phyloP scores from a whole-genome alignment of 2,329 filamentous ascomycete species.

The Arthrobotrys pseudoclavata region DNA sequence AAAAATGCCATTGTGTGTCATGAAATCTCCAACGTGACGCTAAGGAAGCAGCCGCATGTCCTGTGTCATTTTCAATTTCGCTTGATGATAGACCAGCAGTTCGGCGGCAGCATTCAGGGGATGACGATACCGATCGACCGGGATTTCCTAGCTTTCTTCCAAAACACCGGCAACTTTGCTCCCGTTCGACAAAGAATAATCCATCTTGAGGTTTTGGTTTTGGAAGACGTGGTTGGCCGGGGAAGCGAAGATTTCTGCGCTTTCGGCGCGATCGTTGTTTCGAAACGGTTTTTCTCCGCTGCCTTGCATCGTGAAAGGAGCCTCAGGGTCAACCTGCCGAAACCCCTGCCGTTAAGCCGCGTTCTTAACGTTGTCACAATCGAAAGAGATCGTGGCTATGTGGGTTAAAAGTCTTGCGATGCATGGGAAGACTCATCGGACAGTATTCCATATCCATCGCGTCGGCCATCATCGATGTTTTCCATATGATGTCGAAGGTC shows the following conservation, averaged over 20 bases:
- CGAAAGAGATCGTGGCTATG: too few relatives aligned
- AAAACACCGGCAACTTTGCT: conserved; percentile 55
- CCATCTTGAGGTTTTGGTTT: background rate
- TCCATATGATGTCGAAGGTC: too few relatives aligned
- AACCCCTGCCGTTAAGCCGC: conserved; percentile 4
- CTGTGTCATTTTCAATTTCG: conserved; percentile 45
- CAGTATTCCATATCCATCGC: too few relatives aligned
- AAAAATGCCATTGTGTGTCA: conserved; percentile 42
- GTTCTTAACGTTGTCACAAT: background rate
- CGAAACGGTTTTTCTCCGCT: conserved; percentile 2
- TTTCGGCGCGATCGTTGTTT: conserved; percentile 15
- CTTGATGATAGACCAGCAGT: background rate
- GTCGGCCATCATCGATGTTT: too few relatives aligned
- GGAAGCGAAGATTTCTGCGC: conserved; percentile 38
- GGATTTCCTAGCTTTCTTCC: conserved; percentile 10
- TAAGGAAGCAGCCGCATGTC: background rate
- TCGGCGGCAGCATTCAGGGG: conserved; percentile 42
- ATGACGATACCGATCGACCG: background rate
- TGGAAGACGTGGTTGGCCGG: conserved; percentile 32
- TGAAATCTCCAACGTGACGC: conserved; percentile 6
- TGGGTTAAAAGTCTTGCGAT: too few relatives aligned
- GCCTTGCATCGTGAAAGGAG: conserved; percentile 33
- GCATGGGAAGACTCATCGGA: too few relatives aligned
- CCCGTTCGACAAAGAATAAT: background rate
- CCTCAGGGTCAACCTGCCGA: conserved; percentile 55